phyloP scores from a whole-genome alignment of 768 basidiomycete genomes.

The Suillus cothurnatus region DNA sequence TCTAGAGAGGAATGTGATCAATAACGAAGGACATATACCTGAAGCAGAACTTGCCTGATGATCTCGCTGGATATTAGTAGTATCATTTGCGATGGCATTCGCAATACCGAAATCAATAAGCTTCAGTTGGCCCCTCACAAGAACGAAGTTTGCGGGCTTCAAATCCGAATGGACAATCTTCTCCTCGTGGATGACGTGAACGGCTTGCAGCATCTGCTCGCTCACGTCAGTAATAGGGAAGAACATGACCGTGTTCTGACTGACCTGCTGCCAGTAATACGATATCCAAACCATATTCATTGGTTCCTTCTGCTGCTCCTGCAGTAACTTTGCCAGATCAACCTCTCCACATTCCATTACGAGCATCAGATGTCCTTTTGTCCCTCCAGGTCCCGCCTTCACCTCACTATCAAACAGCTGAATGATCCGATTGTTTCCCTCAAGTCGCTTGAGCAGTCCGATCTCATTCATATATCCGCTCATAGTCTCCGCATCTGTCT shows the following conservation, averaged over 20 bases:
- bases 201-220: slow-evolving; percentile 91
- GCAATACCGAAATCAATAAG: slow-evolving; percentile 99
- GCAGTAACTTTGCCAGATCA: slow-evolving; percentile 82
- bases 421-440: slow-evolving; percentile 92
- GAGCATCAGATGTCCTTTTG: slow-evolving; percentile 75
- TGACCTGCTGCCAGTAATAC: slow-evolving; percentile 96
- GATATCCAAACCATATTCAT: slow-evolving; percentile 94
- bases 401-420: slow-evolving; percentile 90
- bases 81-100: slow-evolving; percentile 97
- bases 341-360: slow-evolving; percentile 98
- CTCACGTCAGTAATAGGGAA: slow-evolving; percentile 5
- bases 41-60: slow-evolving; percentile 64
- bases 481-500: slow-evolving; percentile 87
- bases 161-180: slow-evolving; percentile 99
- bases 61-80: slow-evolving; percentile 96
- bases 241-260: slow-evolving; percentile 18
- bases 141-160: slow-evolving; percentile 97
- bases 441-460: slow-evolving; percentile 87
- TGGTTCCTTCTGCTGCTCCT: slow-evolving; percentile 81
- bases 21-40: not conserved
- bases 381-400: slow-evolving; percentile 60
- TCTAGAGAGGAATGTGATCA: slow-evolving; percentile 43
- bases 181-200: slow-evolving; percentile 97
- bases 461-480: slow-evolving; percentile 97
- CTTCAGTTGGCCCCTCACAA: slow-evolving; percentile 94